phyloP scores from a whole-genome alignment of 352 stramenopile species.

The Thalassiosira livingstoniorum region DNA sequence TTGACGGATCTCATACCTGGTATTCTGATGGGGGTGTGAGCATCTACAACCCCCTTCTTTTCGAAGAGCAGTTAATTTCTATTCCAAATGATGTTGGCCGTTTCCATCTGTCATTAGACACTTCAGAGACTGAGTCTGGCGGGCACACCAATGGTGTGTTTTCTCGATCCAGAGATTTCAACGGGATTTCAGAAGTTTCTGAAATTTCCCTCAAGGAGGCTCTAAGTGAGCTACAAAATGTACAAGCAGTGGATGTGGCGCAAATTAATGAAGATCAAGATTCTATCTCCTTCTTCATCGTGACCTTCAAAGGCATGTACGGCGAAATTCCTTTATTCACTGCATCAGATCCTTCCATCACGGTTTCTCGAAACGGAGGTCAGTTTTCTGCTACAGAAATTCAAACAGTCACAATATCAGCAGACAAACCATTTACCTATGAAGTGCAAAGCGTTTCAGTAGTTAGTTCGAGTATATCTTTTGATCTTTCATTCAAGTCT shows the following conservation, averaged over 20 bases:
- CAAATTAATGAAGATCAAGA: constrained; percentile 45
- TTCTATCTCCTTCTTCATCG: constrained; percentile 64
- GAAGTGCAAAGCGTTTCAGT: constrained; percentile 91
- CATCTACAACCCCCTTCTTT: constrained; percentile 90
- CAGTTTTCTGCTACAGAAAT: constrained; percentile 91
- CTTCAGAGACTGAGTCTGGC: constrained; percentile 56
- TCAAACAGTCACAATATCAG: constrained; percentile 92
- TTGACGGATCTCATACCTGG: constrained; percentile 91
- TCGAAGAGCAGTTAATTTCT: constrained; percentile 91
- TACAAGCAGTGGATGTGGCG: constrained; percentile 89
- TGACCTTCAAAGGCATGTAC: constrained; percentile 90
- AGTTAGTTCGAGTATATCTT: constrained; percentile 72
- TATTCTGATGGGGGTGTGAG: constrained; percentile 91
- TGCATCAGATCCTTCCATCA: constrained; percentile 65
- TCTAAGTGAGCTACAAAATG: constrained; percentile 87
- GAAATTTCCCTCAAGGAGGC: constrained; percentile 88
- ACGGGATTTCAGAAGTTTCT: constrained; percentile 61
- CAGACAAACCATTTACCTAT: constrained; percentile 89
- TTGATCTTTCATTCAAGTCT: constrained; percentile 63
- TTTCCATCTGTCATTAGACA: constrained; percentile 89
- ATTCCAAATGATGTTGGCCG: constrained; percentile 83
- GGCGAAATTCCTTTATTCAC: constrained; percentile 87
- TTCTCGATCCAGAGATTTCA: constrained; percentile 35
- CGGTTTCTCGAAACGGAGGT: constrained; percentile 45
- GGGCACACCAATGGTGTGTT: constrained; percentile 51